Evolutionary conservation across 2,329 filamentous ascomycete species (phyloP).

Genomic region (Chrysoporthe puriensis): DNA sequence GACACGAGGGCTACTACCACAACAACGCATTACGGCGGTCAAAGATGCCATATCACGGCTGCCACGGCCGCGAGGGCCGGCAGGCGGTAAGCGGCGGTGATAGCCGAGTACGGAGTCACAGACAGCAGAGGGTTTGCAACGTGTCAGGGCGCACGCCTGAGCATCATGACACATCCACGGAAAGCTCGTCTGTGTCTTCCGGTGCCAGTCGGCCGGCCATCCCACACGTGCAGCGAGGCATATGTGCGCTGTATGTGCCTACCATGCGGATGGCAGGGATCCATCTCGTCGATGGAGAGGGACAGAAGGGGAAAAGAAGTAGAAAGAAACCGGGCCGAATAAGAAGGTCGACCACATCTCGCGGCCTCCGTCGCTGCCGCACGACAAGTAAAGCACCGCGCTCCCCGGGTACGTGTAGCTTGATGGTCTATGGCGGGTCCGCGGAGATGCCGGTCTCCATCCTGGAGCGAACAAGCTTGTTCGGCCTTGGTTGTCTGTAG

Average conservation of each 20-base stretch:
- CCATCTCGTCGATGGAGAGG: neutral
- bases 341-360: slow-evolving; percentile 3
- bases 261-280: slow-evolving; percentile 10
- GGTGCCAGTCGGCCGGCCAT: neutral
- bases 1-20: neutral
- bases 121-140: neutral
- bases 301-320: neutral
- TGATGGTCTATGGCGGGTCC: slow-evolving; percentile 22
- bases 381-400: neutral
- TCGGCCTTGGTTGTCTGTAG: neutral
- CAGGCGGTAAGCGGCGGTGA: slow-evolving; percentile 17
- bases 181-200: neutral
- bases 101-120: slow-evolving; percentile 1
- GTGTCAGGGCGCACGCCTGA: neutral
- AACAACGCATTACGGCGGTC: neutral
- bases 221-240: slow-evolving; percentile 1
- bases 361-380: slow-evolving; percentile 8
- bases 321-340: neutral
- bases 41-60: neutral
- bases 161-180: neutral
- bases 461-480: neutral
- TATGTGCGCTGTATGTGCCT: slow-evolving; percentile 3
- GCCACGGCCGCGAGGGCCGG: neutral
- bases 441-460: slow-evolving; percentile 3
- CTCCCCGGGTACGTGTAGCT: neutral